Evolutionary conservation across 2,329 filamentous ascomycete genomes (phyloP), one percentile per base, ranked within the genome.

Genomic region (Fusarium transvaalense): DNA sequence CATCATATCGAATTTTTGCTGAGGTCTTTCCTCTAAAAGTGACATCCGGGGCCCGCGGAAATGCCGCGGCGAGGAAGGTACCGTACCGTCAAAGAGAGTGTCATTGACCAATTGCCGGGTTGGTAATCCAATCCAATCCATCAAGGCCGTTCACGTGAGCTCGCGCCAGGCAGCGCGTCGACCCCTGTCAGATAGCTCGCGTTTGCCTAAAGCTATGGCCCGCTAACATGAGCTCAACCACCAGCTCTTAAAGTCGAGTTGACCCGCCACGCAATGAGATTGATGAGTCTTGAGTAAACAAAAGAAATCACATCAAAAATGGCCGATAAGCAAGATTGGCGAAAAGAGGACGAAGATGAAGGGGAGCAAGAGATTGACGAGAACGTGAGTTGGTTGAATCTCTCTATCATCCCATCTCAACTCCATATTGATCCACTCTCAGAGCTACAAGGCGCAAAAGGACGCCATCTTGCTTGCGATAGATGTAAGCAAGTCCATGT

Each of bases 401-500:
- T 39, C 29, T 39, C 25, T 38, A 46, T 35, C 27, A 51, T 21
- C 38, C 23, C 25, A 51, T 45, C 35, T 23, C 38, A 50, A 69
- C 54, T 55, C 42, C 43, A 50, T 34, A 35, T 58, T 41, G 54
- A 75, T 64, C 41, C 45, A 61, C 48, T 46, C 34, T 13, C 72
- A 95, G 93, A 90, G 89, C 79, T 99, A 96, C 83, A 97, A 94
- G 82, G 86, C 91, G 1, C 91, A 94, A 76, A 97, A 97, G 82
- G 96, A 99, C 89, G 96, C 96, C n/a, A 88, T 98, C n/a, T 85
- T 99, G 25, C 95, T 99, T 77, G 95, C 94, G 15, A 97, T 99
- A 74, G 92, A 98, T 74, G 86, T 98, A 76, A 97, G 92, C 83
- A 81, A 88, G 37, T 94, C 93, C 1, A 99, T 98, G 95, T 83